Base-by-base conservation (phyloP, 805 yeast species). In the Myxozyma neglecta region DNA sequence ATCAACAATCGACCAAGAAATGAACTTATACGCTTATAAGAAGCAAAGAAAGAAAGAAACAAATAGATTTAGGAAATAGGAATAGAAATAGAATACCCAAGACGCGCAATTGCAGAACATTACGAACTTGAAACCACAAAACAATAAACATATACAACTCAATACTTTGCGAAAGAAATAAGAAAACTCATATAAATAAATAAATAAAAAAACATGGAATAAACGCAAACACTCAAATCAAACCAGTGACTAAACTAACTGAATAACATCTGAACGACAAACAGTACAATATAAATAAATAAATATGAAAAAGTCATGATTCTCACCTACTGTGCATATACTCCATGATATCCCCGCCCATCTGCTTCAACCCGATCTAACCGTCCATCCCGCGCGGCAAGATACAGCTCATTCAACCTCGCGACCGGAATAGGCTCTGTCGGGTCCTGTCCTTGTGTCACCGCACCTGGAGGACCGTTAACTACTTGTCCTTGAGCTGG, bases 311-410 rank as follows among this genome's bases (percentile, higher is more conserved):
- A 10, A 43, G 18, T 11, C 13, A 43, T 11, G 40, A 24, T 45
- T 34, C 13, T 43, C 29, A 44, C 24, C 67, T 73, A 74, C 64
- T 74, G 77, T 51, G 77, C 76, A 59, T 73, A 75, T 18, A 74
- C 77, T 3, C 80, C 81, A 59, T 77, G 78, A 65, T 72, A 74
- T 16, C 76, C 79, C 61, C 77, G 73, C 9, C 83, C 69, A 54
- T 75, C 78, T 14, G 85, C 76, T 36, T 83, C 86, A 59, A 84
- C 72, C 32, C 83, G 74, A 68, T 83, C 86, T 43, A 83, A 68
- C 60, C 82, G 78, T 14, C 84, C 85, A 64, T 82, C 85, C 61
- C 85, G 78, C 10, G 85, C 83, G 57, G 85, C 85, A 39, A 82
- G 69, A 60, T 82, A 79, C 44, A 82, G 71, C 68, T 82, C 83